Evolutionary conservation across 2,329 filamentous ascomycete species (phyloP), one percentile per base, ranked within the genome.

Genomic region (Dryadomyces quercivorus): DNA sequence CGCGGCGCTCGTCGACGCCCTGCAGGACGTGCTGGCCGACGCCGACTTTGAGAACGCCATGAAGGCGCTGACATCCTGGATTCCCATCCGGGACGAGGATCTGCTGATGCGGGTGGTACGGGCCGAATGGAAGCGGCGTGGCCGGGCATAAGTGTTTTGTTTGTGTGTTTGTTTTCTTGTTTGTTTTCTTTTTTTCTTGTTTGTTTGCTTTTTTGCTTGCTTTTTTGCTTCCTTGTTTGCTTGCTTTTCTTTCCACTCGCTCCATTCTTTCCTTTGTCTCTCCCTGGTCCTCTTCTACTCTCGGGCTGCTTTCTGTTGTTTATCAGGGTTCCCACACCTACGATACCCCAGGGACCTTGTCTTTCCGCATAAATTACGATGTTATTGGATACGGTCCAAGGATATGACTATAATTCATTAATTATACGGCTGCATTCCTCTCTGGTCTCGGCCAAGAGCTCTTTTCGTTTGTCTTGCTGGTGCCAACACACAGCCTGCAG

Each of bases 1-100:
- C 58, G 87, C 91, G 3, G 92, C 93, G 2, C 76, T 98, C 31
- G 91, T 97, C 50, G 89, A 95, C 66, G 91, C 89, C 18, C 87
- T 93, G 60, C 78, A 88, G 42, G 88, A 95, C 58, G 88, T 95
- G 52, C 75, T 98, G 36, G 74, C 96, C 6, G 90, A 94, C 63
- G 89, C 88, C 18, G 93, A 98, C 66, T 98, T 97, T 68, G 93
- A 98, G 67, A 95, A 94, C 64, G 87, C 87, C 49, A 98, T 98
- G 93, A 97, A 96, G 72, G 86, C 91, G 8, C 75, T 98, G 59
- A 97, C 93, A 34, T 90, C 86, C 55, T 95, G 88, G 82, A 85
- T 97, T 47, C 90, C 92, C 20, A 85, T 98, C 66, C 89, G 89
- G 69, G 92, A 98, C 63, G 89, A 95, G 65, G 90, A 97, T 66